A percentile compares a stretch with the other conserved stretches of the same genome.
These are phyloP conservation scores for Euphorbia neoarborescens DNA, from an alignment of 441 rosid species.

Conservation along the genomic window DNA sequence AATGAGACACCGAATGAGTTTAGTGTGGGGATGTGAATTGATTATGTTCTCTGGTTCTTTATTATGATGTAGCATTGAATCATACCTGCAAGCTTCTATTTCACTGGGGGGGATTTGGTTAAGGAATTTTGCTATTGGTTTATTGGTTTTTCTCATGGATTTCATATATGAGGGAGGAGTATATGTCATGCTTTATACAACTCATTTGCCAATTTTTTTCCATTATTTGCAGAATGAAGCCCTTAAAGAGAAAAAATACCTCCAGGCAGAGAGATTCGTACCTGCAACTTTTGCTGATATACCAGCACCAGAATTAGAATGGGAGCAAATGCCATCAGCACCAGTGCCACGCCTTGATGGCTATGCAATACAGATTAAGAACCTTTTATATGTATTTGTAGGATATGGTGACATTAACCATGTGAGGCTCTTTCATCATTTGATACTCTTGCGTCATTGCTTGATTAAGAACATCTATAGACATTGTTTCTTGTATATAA, in stretches of 20 bases:
- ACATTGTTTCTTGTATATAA: background rate
- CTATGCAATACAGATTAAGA: conserved; percentile 70
- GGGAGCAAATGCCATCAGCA: conserved; percentile 80
- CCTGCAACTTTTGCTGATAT: conserved; percentile 91
- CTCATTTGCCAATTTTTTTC: background rate
- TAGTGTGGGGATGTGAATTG: no score
- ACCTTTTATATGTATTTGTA: conserved; percentile 74
- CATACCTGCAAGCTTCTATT: background rate
- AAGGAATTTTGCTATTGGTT: no score
- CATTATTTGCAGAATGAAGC: conserved; percentile 27
- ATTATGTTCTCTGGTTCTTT: no score
- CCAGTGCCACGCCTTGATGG: conserved; percentile 94
- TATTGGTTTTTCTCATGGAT: no score
- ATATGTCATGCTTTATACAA: background rate
- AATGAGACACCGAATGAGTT: background rate
- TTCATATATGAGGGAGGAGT: background rate
- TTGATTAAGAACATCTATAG: no score
- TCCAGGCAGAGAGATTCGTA: conserved; percentile 39
- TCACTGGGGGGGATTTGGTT: no score
- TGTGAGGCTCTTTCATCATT: conserved; percentile 32
- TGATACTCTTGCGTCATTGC: background rate
- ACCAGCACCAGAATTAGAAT: conserved; percentile 58
- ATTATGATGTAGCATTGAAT: no score
- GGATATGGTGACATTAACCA: conserved; percentile 71
- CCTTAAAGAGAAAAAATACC: conserved; percentile 17